Conservation (phyloP, 768 basidiomycete genomes). For the Suillus placidus region DNA sequence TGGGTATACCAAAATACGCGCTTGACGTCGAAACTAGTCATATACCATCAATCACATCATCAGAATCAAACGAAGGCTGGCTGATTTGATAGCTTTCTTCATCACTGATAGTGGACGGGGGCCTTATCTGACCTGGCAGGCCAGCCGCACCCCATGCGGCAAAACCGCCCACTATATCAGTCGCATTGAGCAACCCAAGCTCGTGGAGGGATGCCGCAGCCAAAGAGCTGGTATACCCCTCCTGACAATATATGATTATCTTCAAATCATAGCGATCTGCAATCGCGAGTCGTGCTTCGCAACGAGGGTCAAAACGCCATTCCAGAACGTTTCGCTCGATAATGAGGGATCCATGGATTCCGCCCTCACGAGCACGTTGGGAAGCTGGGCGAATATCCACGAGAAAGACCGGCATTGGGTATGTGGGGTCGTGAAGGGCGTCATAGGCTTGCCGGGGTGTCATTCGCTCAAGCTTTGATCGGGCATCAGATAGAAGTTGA, state of each 20-base stretch:
- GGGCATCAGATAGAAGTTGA: conserved; percentile 57
- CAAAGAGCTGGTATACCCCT: conserved; percentile 72
- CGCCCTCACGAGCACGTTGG: conserved; percentile 59
- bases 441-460: conserved; percentile 60
- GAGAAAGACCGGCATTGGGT: conserved; percentile 65
- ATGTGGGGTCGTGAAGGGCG: conserved; percentile 55
- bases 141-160: conserved; percentile 71
- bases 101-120: conserved; percentile 32
- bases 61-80: conserved; percentile 29
- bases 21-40: neutral
- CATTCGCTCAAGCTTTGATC: conserved; percentile 66
- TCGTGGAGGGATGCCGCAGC: conserved; percentile 72
- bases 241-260: conserved; percentile 75
- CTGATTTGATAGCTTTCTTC: conserved; percentile 35
- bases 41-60: conserved; percentile 10
- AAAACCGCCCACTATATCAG: conserved; percentile 77
- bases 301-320: conserved; percentile 79
- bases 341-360: conserved; percentile 67
- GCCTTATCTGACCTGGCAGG: conserved; percentile 53
- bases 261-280: conserved; percentile 77
- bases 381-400: conserved; percentile 76
- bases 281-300: conserved; percentile 57
- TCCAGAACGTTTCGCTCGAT: conserved; percentile 80
- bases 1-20: neutral
- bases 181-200: conserved; percentile 71